Base-by-base conservation (phyloP, 495 filamentous ascomycete genomes). In the Staphylotrichum tortipilum region DNA sequence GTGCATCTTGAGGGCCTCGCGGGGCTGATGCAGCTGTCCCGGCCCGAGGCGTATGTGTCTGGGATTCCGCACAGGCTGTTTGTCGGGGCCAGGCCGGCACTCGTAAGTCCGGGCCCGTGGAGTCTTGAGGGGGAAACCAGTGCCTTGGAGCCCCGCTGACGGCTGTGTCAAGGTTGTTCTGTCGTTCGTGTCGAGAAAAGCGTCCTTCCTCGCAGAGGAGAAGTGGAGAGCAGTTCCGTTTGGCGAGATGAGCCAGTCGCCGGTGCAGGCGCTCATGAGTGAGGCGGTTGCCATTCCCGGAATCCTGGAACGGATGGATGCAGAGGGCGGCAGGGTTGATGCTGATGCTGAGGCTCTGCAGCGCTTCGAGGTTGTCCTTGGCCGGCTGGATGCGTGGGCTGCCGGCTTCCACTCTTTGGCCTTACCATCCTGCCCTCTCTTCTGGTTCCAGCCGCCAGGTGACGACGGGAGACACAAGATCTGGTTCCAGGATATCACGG, bases 51-150 rank as follows among this genome's bases (percentile, higher is more conserved):
- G 6, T 65, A 57, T 36, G 36, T 38, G 4, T 54, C 41, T 9
- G 68, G 64, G 3, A 47, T 60, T 15, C 42, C 58, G 1, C 67
- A 72, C 41, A 55, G 55, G 41, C 45, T 72, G 4, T 70, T 70
- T 42, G 53, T 64, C 4, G 68, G 62, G 15, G 63, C 68, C 18
- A 55, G 67, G 12, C 66, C 65, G 7, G 50, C 62, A 12, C 31
- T 69, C 37, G 68, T 68, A 29, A 33, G n/a, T 9, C 30, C 18
- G 11, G 8, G 14, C 19, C 17, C n/a, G 46, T 44, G 11, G 4
- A 18, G n/a, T 33, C 26, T 6, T 4, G 23, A 17, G 18, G 6
- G n/a, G n/a, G n/a, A n/a, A n/a, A n/a, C n/a, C n/a, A n/a, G n/a
- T n/a, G n/a, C n/a, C n/a, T n/a, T n/a, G n/a, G n/a, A n/a, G n/a